Base-by-base conservation (phyloP, 2,329 filamentous ascomycete genomes). In the Echinosphaeria canescens region DNA sequence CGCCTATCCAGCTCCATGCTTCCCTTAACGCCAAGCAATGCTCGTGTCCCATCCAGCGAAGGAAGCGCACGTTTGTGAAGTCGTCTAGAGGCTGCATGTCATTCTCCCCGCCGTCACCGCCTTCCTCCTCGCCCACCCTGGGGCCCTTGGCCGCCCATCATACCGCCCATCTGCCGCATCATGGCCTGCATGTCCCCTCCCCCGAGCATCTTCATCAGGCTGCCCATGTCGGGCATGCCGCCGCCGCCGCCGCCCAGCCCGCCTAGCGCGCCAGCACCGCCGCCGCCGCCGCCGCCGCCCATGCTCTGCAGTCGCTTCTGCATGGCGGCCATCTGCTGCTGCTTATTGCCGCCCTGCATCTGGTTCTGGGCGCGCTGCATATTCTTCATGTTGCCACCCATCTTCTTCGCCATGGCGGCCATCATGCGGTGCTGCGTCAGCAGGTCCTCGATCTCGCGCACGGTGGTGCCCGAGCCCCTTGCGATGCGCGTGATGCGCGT, bases 401-500 rank as follows among this genome's bases (percentile, higher is more conserved):
- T 90, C 56, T 90, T 90, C 71, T 95, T 98, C 26, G 88, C 88
- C 82, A 98, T 93, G 31, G 80, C 80, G 1, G 81, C 79, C 88
- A 98, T 98, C 78, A 95, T 92, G 39, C 80, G 74, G 48, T 95
- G 85, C 51, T 98, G 88, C 0, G 84, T 92, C n/a, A 98, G 64
- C 5, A 98, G 59, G 42, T 98, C 88, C 49, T 98, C 88, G 11
- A 98, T 82, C 48, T 98, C 88, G 14, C 63, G 68, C 3, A 98
- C 88, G 22, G 68, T 79, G 1, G 88, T 95, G 17, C 88, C 88
- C 5, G 78, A 88, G 0, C 88, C 88, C 27, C 73, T 68, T 0
- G 88, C 88, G 26, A 98, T 74, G 19, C 88, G 67, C 11, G 84
- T 92, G 71, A 95, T 91, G 23, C 88, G 69, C 10, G 76, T 79